Evolutionary conservation across 441 rosid genomes (phyloP), one percentile per base, ranked within the genome.

Genomic region (Corymbia calophylla): DNA sequence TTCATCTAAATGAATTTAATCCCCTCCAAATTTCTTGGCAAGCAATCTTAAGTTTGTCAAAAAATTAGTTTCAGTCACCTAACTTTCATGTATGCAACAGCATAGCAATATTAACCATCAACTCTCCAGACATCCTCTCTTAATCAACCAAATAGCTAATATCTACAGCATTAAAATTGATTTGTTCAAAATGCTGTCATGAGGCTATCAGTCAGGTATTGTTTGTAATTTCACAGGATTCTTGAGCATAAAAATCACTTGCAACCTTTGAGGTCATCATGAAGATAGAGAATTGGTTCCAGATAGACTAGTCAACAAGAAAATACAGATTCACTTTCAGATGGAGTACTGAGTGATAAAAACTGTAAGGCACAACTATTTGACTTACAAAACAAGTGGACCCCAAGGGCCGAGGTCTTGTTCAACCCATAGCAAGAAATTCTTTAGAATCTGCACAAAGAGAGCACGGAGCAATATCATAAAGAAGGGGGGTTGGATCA

Each of bases 351-450:
- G 62, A 84, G 32, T 25, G 51, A 89, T 86, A 25, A 48, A 27
- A n/a, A 49, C 70, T 15, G 53, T 35, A 18, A 87, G 89, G 87
- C 89, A 53, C 51, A 86, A 35, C 53, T n/a, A 56, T 53, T 88
- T 39, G 51, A 95, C 99, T 96, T 94, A 98, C 99, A 98, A 88
- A 53, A 93, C 99, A 68, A 97, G 94, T 32, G 99, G 99, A 91
- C 99, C 99, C 99, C 99, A 97, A 88, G 97, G 96, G 62, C 99
- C 99, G 87, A 98, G 97, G 92, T 98, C 99, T 92, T 95, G 91
- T 68, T 97, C 96, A 93, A 98, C 99, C 99, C 99, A 98, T 95
- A 94, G 86, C 90, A 98, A 93, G 94, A 98, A 98, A 89, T 96
- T 96, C 97, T 93, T 98, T 92, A 98, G 90, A 19, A 96, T 94